Conservation (phyloP, 768 basidiomycete genomes). For the Coprinopsis cinerea region DNA sequence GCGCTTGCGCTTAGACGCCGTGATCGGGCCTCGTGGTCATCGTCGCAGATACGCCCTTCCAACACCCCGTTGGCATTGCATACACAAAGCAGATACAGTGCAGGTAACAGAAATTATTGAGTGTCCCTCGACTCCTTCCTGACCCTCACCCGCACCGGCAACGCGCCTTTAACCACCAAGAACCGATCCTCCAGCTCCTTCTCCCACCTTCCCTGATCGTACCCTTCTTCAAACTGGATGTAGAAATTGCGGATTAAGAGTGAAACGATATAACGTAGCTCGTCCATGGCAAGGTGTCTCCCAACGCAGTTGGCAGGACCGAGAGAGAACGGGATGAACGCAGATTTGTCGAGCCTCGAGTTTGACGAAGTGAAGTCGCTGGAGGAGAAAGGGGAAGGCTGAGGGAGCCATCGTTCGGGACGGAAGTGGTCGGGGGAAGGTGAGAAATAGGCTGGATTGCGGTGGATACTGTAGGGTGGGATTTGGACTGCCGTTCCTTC, state of each 20-base stretch:
- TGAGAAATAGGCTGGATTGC: conserved; percentile 31
- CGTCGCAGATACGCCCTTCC: no score
- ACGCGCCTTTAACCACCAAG: conserved; percentile 10
- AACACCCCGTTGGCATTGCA: no score
- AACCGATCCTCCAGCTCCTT: conserved; percentile 11
- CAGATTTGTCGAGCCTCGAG: neutral
- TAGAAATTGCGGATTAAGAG: conserved; percentile 9
- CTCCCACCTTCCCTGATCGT: conserved; percentile 1
- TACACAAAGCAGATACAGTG: no score
- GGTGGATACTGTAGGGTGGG: conserved; percentile 31
- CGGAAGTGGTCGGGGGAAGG: conserved; percentile 29
- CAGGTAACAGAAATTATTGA: no score
- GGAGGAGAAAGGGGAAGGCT: no score
- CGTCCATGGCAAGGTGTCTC: conserved; percentile 29
- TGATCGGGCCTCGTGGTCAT: no score
- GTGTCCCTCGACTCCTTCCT: no score
- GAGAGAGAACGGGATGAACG: conserved; percentile 23
- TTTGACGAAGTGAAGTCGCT: neutral
- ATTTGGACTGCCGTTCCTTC: conserved; percentile 18
- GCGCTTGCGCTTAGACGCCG: no score
- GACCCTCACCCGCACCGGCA: no score
- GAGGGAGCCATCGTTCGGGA: conserved; percentile 32
- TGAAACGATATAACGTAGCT: conserved; percentile 23
- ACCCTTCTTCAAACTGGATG: neutral
- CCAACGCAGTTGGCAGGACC: conserved; percentile 51